Base-by-base conservation (phyloP, 805 yeast species). In the Metschnikowia shivogae region DNA sequence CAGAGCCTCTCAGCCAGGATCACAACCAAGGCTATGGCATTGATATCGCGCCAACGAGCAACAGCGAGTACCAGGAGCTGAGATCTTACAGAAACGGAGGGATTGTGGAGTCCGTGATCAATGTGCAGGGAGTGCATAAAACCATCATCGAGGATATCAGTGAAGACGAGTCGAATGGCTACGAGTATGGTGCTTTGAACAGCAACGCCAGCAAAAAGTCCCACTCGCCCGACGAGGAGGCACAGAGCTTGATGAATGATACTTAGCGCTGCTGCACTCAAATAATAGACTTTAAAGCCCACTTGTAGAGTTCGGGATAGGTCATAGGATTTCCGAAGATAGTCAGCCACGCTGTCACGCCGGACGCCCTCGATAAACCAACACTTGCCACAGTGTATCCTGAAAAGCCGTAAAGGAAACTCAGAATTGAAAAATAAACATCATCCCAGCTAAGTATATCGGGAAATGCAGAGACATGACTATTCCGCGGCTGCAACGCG, bases 71-170 rank as follows among this genome's bases (percentile, higher is more conserved):
- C 47, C 65, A 59, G 48, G 72, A 69, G 49, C 52, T 66, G 14
- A 54, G 73, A 33, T 59, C 67, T 3, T 72, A 72, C 52, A 55
- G 75, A 27, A 75, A 82, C 9, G 82, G 82, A 13, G 84, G 92
- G 7, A 82, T 89, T 43, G 77, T 86, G 44, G 97, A 89, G 65
- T 81, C 86, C 34, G 83, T 89, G 13, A 81, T 89, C n/a, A 85
- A 83, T 41, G 85, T 85, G 24, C 82, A 84, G 59, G 97, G 96
- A 43, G 86, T 86, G 17, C 82, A 81, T 56, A 89, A 89, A 70
- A 88, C 95, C 3, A 86, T 89, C 49, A 88, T 89, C 56, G 92
- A 85, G 55, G 83, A 80, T 43, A 73, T 76, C 5, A 63, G 77
- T 50, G 76, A 69, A 45, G 68, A 71, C 34, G 80, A 78, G 19